Conservation (phyloP, 2,329 filamentous ascomycete species). For the Colletotrichum endophyticum region DNA sequence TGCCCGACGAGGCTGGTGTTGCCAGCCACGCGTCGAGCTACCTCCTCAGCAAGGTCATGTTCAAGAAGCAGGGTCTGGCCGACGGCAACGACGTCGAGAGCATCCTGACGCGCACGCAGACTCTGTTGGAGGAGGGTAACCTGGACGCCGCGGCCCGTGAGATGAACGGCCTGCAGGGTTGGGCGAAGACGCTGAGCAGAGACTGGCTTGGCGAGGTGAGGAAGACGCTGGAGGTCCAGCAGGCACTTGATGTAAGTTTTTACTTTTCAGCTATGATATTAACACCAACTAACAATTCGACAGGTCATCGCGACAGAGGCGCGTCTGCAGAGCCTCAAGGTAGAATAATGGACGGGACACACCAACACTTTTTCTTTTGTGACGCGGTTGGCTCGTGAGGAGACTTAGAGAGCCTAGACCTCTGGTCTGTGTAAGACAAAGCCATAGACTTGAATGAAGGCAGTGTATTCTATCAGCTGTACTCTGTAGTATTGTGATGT, state of each 20-base stretch:
- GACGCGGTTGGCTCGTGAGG: slow-evolving; percentile 33
- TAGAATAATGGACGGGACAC: slow-evolving; percentile 62
- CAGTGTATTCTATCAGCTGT: slow-evolving; percentile 18
- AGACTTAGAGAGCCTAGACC: slow-evolving; percentile 29
- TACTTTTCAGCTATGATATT: background rate
- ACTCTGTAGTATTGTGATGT: background rate
- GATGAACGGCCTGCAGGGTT: slow-evolving; percentile 91
- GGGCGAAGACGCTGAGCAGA: slow-evolving; percentile 92
- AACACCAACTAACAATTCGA: background rate
- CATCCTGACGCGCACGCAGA: slow-evolving; percentile 87
- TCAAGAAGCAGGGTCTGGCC: slow-evolving; percentile 89
- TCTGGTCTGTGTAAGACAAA: slow-evolving; percentile 38
- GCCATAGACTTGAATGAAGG: slow-evolving; percentile 31
- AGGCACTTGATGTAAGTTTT: slow-evolving; percentile 87
- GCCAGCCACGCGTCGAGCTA: slow-evolving; percentile 92
- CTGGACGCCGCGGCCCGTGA: slow-evolving; percentile 90
- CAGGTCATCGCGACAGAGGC: slow-evolving; percentile 91
- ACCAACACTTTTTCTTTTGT: slow-evolving; percentile 35
- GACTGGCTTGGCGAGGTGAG: slow-evolving; percentile 94
- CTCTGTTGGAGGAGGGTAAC: slow-evolving; percentile 89
- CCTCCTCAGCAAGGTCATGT: slow-evolving; percentile 90
- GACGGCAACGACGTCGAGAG: slow-evolving; percentile 92
- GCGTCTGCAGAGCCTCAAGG: slow-evolving; percentile 82
- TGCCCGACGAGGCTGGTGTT: slow-evolving; percentile 93
- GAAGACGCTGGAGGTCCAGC: slow-evolving; percentile 91